Evolutionary conservation across 345 rosid genomes (phyloP).

Genomic region (Populus nigra): DNA sequence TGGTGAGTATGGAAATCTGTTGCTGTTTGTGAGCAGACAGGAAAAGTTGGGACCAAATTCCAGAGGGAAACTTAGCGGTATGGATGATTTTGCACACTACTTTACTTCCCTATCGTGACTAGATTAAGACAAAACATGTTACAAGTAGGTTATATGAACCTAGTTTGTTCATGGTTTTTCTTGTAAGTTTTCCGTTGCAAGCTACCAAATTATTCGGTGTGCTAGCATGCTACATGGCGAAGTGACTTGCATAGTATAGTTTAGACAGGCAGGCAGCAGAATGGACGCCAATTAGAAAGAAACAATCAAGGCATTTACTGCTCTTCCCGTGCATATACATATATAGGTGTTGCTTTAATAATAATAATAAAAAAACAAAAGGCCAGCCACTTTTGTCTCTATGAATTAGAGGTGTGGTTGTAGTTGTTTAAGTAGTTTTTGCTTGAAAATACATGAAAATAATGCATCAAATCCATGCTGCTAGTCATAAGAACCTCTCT

Average conservation of each 20-base stretch:
- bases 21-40: too few relatives aligned
- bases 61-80: too few relatives aligned
- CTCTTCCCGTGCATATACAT: background rate
- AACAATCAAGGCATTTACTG: background rate
- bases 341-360: background rate
- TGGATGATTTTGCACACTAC: too few relatives aligned
- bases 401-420: too few relatives aligned
- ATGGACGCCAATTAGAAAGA: background rate
- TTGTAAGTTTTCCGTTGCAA: background rate
- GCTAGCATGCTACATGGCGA: background rate
- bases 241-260: background rate
- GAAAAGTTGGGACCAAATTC: too few relatives aligned
- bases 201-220: background rate
- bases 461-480: too few relatives aligned
- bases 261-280: background rate
- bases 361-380: too few relatives aligned
- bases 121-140: background rate
- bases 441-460: too few relatives aligned
- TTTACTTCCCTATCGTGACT: too few relatives aligned
- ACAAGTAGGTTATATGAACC: background rate
- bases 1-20: background rate
- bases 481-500: too few relatives aligned
- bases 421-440: too few relatives aligned
- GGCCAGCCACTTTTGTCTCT: background rate
- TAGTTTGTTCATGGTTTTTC: background rate